These are phyloP conservation scores for Beauveria sp. DNA, from an alignment of 2,329 filamentous ascomycete species.

Conservation along the genomic window DNA sequence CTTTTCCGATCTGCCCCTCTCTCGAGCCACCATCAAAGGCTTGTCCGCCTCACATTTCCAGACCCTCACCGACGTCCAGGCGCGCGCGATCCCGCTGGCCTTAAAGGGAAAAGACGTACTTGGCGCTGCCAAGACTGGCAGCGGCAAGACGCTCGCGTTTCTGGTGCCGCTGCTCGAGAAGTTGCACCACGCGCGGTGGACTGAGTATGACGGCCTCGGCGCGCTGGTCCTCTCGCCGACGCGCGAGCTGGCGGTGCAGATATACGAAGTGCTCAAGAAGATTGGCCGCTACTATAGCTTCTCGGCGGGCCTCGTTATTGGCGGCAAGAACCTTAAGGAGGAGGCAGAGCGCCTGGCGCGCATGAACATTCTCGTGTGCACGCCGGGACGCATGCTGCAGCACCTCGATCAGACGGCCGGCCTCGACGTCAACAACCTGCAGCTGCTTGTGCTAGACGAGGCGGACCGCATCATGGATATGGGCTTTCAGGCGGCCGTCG, in stretches of 20 bases:
- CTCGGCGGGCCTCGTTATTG: slow-evolving; percentile 88
- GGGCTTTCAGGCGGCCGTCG: slow-evolving; percentile 86
- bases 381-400: slow-evolving; percentile 88
- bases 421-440: slow-evolving; percentile 82
- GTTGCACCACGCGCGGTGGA: slow-evolving; percentile 81
- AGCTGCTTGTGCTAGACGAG: slow-evolving; percentile 90
- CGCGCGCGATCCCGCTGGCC: slow-evolving; percentile 78
- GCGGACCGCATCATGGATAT: slow-evolving; percentile 96
- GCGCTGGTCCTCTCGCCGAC: slow-evolving; percentile 92
- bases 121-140: slow-evolving; percentile 90
- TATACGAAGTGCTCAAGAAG: slow-evolving; percentile 88
- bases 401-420: slow-evolving; percentile 90
- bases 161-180: slow-evolving; percentile 88
- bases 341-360: slow-evolving; percentile 74
- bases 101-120: slow-evolving; percentile 83
- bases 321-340: slow-evolving; percentile 83
- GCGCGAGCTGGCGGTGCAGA: slow-evolving; percentile 90
- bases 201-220: slow-evolving; percentile 82
- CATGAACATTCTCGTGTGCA: slow-evolving; percentile 97
- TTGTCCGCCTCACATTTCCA: slow-evolving; percentile 85
- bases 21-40: slow-evolving; percentile 68
- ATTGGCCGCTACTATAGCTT: slow-evolving; percentile 84
- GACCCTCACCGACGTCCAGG: slow-evolving; percentile 84
- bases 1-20: slow-evolving; percentile 83
- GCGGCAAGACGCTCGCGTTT: slow-evolving; percentile 92